Evolutionary conservation across 164 flowering plant genomes (phyloP), one percentile per base, ranked within the genome.

Genomic region (Magnolia kwangsiensis): DNA sequence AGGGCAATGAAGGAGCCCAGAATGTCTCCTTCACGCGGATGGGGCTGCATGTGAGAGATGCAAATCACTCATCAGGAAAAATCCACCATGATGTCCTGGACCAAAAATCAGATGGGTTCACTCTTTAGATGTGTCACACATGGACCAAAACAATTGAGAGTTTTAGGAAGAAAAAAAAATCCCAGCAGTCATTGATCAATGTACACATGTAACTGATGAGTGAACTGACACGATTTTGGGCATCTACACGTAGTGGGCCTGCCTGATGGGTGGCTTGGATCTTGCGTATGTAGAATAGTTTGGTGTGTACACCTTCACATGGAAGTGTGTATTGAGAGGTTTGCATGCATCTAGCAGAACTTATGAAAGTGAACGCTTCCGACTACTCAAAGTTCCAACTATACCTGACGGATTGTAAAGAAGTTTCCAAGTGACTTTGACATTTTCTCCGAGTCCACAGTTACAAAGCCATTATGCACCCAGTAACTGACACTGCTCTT

Each of bases 391-490:
- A 51, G 67, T 75, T 51, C 45, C 71, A 71, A 45, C 20, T 16
- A 72, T 83, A 94, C 99, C 97, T 94, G 92, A 24, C 98, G 90
- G 74, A 96, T 96, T 68, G 99, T 96, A 84, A 94, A 94, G 81
- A 96, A 96, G 77, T 96, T 96, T 65, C 99, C 99, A 55, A 91
- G 92, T 29, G 99, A 96, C 85, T 96, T 94, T 37, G 99, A 96
- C 99, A 96, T 96, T 77, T 96, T 96, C 82, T 90, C 95, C 10
- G 92, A 88, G 81, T 96, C 90, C 75, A 92, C 77, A 55, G 88
- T 92, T 63, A 96, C 99, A 86, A 96, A 96, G 31, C 99, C 99
- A 86, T 96, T 96, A 78, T 96, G 99, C 37, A 94, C 80, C 99
- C 99, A 96, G 80, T 92, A 94, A 81, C 91, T 84, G 70, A 94